Evolutionary conservation across 2,329 filamentous ascomycete genomes (phyloP).

Genomic region (Lomentospora prolificans): DNA sequence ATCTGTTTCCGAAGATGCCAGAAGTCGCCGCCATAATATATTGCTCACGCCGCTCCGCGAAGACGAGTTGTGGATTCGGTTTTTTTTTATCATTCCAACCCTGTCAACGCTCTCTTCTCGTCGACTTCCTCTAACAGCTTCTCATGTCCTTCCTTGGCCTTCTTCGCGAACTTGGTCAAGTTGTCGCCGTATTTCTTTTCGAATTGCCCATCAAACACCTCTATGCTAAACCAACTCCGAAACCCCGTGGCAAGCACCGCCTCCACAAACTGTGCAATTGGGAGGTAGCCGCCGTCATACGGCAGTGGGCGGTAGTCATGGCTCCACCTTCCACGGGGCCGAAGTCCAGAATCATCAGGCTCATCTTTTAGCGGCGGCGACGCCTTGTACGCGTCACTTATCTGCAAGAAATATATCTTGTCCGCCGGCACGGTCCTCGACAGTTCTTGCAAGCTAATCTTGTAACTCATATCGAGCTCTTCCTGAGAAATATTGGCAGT

Average conservation of each 20-base stretch:
- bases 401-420: conserved; percentile 67
- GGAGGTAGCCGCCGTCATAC: conserved; percentile 61
- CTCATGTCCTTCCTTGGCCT: conserved; percentile 12
- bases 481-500: conserved; percentile 19
- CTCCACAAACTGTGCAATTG: conserved; percentile 51
- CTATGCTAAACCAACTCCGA: conserved; percentile 32
- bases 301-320: conserved; percentile 60
- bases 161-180: conserved; percentile 17
- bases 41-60: too few species aligned
- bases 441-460: conserved; percentile 45
- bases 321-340: conserved; percentile 60
- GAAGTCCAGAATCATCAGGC: conserved; percentile 38
- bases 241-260: conserved; percentile 37
- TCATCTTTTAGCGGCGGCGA: conserved; percentile 40
- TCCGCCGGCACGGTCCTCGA: conserved; percentile 47
- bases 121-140: background rate
- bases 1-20: too few species aligned
- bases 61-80: too few species aligned
- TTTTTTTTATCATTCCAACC: conserved; percentile 1
- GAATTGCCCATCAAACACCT: conserved; percentile 36
- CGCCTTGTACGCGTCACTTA: conserved; percentile 63
- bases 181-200: conserved; percentile 21
- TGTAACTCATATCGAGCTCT: conserved; percentile 40
- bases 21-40: too few species aligned
- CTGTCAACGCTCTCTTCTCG: background rate